Evolutionary conservation across 2,329 filamentous ascomycete genomes (phyloP).

Genomic region (Colletotrichum chrysophilum): DNA sequence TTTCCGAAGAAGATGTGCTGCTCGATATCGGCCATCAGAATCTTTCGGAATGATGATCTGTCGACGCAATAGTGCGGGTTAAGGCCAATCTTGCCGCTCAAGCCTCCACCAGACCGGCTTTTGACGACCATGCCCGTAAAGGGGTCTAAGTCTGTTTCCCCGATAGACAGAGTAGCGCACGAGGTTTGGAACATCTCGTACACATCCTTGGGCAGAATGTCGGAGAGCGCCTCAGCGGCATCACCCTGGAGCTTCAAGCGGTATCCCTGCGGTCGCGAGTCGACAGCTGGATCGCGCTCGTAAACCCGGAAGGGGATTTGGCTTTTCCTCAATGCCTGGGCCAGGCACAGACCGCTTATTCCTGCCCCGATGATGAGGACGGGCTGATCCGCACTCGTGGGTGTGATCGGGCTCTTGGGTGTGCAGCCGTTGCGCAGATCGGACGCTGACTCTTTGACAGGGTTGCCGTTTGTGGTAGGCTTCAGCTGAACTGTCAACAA

Average conservation of each 20-base stretch:
- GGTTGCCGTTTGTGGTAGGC: background rate
- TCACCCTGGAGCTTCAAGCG: slow-evolving; percentile 52
- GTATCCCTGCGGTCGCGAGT: slow-evolving; percentile 67
- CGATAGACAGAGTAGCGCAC: background rate
- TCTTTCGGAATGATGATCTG: background rate
- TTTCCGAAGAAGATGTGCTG: background rate
- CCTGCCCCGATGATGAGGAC: slow-evolving; percentile 42
- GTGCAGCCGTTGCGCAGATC: background rate
- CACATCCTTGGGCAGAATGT: background rate
- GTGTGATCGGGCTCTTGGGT: background rate
- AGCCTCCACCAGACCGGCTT: slow-evolving; percentile 45
- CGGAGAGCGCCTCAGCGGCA: background rate
- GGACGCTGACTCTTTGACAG: background rate
- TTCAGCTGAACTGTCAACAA: background rate
- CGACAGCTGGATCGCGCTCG: slow-evolving; percentile 52
- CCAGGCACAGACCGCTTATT: slow-evolving; percentile 39
- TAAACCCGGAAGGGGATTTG: slow-evolving; percentile 52
- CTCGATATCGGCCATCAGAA: background rate
- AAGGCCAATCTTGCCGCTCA: slow-evolving; percentile 56
- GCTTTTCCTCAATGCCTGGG: slow-evolving; percentile 33
- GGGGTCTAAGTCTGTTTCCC: background rate
- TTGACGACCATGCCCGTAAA: background rate
- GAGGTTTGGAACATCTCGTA: background rate
- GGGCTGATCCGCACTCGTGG: slow-evolving; percentile 1
- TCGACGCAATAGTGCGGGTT: slow-evolving; percentile 56